Evolutionary conservation across 2,329 filamentous ascomycete genomes (phyloP), one percentile per base, ranked within the genome.

Genomic region (Sphaceloma murrayae): DNA sequence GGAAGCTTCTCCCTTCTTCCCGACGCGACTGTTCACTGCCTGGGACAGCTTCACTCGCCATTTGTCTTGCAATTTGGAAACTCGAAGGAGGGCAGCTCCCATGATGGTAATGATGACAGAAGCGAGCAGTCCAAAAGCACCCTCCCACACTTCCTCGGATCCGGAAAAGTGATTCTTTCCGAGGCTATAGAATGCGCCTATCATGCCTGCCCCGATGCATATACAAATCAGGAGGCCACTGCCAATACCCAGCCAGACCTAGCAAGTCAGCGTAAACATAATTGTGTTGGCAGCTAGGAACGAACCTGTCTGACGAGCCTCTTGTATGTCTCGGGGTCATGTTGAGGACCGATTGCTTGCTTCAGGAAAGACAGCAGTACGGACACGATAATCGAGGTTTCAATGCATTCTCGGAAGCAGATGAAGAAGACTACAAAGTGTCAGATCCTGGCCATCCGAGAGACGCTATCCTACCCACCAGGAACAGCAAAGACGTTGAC

Each of bases 291-390:
- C 17, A 42, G 13, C 13, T 21, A 42, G 21, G 5, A 4, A 9
- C 8, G 29, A 49, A 76, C 74, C 68, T 86, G 81, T 49, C 68
- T 73, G 24, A 77, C 68, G 7, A 88, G 70, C 48, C 70, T 72
- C 62, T 82, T 88, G 66, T 85, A 82, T 1, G 80, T 65, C 2
- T 54, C 58, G 4, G 63, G 64, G 65, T 87, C 79, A 48, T 72
- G 64, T 45, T 78, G 70, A 7, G 79, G 75, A 1, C 77, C 77
- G 27, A 93, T 73, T 2, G 81, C 84, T 61, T 91, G 83, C 62
- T 89, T 91, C 47, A 93, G 67, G 60, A 91, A 93, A 16, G 85
- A 78, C 30, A 94, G 74, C 24, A 94, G 69, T n/a, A 94, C 82
- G 0, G 86, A 89, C 50, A 93, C 78, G 54, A 94, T 84, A 57